Evolutionary conservation across 371 early-diverging fungal genomes (phyloP).

Genomic region (Cokeromyces recurvatus): DNA sequence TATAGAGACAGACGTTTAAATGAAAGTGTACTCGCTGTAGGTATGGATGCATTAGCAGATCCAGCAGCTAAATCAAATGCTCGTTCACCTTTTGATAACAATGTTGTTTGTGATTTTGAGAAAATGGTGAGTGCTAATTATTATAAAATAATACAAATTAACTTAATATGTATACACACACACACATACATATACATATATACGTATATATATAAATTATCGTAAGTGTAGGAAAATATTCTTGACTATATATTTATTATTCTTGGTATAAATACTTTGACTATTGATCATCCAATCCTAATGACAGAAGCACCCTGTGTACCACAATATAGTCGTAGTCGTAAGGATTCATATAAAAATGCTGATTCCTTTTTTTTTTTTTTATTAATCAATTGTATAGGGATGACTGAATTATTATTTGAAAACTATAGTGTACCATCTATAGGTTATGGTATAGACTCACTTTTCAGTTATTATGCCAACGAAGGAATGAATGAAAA

Average conservation of each 20-base stretch:
- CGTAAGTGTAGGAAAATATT: constrained; percentile 68
- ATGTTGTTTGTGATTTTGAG: constrained; percentile 65
- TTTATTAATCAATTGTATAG: no score
- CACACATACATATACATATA: no score
- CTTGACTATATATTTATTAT: constrained; percentile 83
- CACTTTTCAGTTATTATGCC: constrained; percentile 77
- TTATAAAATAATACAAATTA: no score
- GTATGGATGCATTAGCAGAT: constrained; percentile 72
- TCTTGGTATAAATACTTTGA: constrained; percentile 67
- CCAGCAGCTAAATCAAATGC: constrained; percentile 62
- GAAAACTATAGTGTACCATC: constrained; percentile 79
- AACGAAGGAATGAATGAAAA: constrained; percentile 48
- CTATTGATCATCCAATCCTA: constrained; percentile 72
- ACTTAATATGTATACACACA: no score
- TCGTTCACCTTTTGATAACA: constrained; percentile 73
- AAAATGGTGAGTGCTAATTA: constrained; percentile 63
- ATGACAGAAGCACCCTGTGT: constrained; percentile 83
- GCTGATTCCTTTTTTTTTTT: neutral
- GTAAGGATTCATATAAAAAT: constrained; percentile 28
- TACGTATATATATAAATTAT: no score
- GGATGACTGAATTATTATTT: constrained; percentile 82
- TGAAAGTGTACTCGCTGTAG: constrained; percentile 59
- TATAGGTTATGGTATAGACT: constrained; percentile 82
- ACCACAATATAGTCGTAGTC: constrained; percentile 68
- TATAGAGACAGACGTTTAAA: constrained; percentile 73